These are phyloP conservation scores for Cladophialophora bantiana DNA, from an alignment of 2,329 filamentous ascomycete species.

Conservation along the genomic window DNA sequence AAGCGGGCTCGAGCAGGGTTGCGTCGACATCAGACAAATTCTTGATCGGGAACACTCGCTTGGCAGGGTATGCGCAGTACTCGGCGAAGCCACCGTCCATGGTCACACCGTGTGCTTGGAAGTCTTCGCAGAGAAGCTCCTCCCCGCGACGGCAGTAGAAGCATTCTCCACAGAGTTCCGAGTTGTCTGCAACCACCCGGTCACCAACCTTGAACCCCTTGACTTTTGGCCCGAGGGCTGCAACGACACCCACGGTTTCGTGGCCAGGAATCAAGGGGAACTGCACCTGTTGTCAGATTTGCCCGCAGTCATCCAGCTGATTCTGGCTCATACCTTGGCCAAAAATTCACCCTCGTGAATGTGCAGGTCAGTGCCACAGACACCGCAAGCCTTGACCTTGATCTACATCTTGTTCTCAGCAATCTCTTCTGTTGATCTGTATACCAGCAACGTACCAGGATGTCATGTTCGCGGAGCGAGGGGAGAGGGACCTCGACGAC, in stretches of 20 bases:
- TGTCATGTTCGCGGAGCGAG: constrained; percentile 64
- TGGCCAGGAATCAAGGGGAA: constrained; percentile 72
- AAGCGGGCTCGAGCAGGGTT: constrained; percentile 73
- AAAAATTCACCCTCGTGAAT: constrained; percentile 72
- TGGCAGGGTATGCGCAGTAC: constrained; percentile 61
- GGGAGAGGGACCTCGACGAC: constrained; percentile 70
- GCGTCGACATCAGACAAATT: constrained; percentile 73
- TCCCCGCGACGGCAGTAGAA: constrained; percentile 76
- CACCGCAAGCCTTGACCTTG: constrained; percentile 72
- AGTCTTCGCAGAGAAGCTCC: constrained; percentile 72
- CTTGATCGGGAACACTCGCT: constrained; percentile 69
- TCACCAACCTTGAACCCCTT: constrained; percentile 68
- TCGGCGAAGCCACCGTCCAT: constrained; percentile 76
- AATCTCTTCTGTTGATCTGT: constrained; percentile 26
- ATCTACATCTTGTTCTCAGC: constrained; percentile 51
- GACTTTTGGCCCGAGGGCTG: constrained; percentile 64
- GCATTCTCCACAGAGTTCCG: constrained; percentile 72
- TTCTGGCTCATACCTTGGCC: constrained; percentile 53
- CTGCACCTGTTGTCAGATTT: constrained; percentile 43
- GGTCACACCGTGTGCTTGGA: constrained; percentile 65
- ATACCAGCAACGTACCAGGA: constrained; percentile 53
- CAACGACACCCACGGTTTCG: constrained; percentile 71
- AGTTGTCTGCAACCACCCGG: constrained; percentile 64
- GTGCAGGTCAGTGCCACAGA: constrained; percentile 64
- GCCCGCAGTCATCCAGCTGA: constrained; percentile 23